These are phyloP conservation scores for Acer yangbiense DNA, from an alignment of 345 rosid species.

Conservation along the genomic window DNA sequence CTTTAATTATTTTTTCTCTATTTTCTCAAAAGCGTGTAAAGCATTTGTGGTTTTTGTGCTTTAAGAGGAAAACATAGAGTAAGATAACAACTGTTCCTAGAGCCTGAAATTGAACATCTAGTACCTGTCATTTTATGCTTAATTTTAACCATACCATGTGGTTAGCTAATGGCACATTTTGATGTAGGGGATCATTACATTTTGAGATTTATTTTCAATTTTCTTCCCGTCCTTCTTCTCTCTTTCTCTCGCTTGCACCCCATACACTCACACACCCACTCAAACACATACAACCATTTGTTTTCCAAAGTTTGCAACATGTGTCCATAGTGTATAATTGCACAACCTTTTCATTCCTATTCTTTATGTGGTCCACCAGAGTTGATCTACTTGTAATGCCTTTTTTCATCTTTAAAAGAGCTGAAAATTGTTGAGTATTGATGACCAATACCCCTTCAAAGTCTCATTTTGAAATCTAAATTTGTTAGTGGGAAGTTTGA, in stretches of 20 bases:
- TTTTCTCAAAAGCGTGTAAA: not conserved
- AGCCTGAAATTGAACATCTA: not conserved
- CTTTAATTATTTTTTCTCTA: not conserved
- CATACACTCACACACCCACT: not conserved
- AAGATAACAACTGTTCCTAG: conserved; percentile 2
- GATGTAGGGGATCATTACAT: not conserved
- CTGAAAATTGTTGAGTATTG: not conserved
- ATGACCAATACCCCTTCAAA: not conserved
- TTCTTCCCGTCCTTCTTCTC: not conserved
- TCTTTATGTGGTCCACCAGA: not conserved
- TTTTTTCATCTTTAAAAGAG: not conserved
- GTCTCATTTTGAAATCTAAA: not conserved
- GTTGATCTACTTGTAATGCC: not conserved
- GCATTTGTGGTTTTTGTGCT: not conserved
- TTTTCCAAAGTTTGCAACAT: not conserved
- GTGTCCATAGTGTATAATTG: not conserved
- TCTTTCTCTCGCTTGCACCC: not conserved
- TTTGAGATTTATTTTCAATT: not conserved
- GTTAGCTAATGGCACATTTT: not conserved
- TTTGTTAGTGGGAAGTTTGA: not conserved
- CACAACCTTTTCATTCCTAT: not conserved
- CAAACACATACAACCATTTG: not conserved
- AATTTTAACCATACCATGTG: not conserved
- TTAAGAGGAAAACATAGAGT: not conserved
- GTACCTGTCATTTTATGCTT: not conserved